Evolutionary conservation across 2,329 filamentous ascomycete species (phyloP).

Genomic region (Biscogniauxia marginata): DNA sequence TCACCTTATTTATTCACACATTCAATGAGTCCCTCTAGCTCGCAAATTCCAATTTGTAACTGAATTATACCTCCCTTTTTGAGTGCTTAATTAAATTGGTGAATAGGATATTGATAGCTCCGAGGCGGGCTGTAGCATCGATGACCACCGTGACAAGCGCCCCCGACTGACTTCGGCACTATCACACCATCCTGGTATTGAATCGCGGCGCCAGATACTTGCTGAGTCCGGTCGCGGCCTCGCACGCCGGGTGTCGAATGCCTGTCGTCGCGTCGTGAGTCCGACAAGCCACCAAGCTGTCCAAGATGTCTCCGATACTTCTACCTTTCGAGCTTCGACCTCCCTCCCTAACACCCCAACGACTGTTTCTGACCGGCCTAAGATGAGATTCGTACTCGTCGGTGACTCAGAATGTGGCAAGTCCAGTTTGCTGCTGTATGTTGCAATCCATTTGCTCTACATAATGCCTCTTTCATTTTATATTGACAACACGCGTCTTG

Average conservation of each 20-base stretch:
- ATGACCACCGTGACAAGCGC: conserved; percentile 25
- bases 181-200: conserved; percentile 1
- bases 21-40: no score
- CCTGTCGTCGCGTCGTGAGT: conserved; percentile 16
- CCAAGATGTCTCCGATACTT: conserved; percentile 1
- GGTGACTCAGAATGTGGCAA: conserved; percentile 32
- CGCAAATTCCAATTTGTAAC: no score
- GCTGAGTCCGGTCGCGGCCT: conserved; percentile 13
- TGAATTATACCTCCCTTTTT: not conserved
- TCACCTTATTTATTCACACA: no score
- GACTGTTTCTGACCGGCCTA: conserved; percentile 17
- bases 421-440: conserved; percentile 30
- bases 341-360: conserved; percentile 17
- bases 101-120: conserved; percentile 14
- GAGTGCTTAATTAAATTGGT: not conserved
- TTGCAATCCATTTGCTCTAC: not conserved
- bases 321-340: conserved; percentile 8
- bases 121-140: conserved; percentile 7
- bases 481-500: not conserved
- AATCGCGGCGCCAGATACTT: conserved; percentile 15
- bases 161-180: conserved; percentile 9
- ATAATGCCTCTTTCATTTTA: not conserved
- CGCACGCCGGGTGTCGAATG: conserved; percentile 21
- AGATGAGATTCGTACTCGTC: conserved; percentile 32
- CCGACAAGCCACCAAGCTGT: not conserved